Conservation (phyloP, 768 basidiomycete species). For the Boletus sp. region DNA sequence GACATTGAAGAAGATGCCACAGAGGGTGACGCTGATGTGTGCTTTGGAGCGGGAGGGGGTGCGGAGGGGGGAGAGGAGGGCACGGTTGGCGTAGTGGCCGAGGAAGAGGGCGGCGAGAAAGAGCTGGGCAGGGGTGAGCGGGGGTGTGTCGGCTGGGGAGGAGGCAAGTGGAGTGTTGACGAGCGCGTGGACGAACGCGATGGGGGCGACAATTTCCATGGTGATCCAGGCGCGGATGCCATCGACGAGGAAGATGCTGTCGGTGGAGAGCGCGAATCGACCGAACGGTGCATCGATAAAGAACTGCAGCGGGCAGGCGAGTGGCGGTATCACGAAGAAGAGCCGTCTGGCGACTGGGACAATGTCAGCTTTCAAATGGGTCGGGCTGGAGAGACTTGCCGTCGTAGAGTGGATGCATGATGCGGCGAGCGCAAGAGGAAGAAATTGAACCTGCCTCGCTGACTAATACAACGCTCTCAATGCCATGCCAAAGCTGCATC, state of each 20-base stretch:
- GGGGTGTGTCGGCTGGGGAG: conserved; percentile 25
- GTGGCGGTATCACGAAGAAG: conserved; percentile 42
- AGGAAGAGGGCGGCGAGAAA: conserved; percentile 61
- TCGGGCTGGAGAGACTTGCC: conserved; percentile 5
- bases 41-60: conserved; percentile 77
- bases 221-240: conserved; percentile 69
- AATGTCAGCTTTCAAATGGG: not conserved
- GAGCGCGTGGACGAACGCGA: conserved; percentile 51
- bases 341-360: conserved; percentile 40
- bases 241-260: conserved; percentile 54
- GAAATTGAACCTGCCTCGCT: not conserved
- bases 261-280: conserved; percentile 53
- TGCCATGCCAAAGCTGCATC: conserved; percentile 48
- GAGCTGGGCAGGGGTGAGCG: conserved; percentile 41
- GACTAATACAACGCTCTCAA: conserved; percentile 17
- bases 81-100: conserved; percentile 81
- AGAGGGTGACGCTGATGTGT: conserved; percentile 62
- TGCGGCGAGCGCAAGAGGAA: not conserved
- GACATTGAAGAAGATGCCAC: conserved; percentile 65
- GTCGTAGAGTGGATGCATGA: conserved; percentile 10
- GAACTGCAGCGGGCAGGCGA: conserved; percentile 40
- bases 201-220: conserved; percentile 72
- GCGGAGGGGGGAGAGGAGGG: conserved; percentile 74
- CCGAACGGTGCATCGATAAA: conserved; percentile 79
- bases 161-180: conserved; percentile 47